Percentiles rank a stretch among this genome's conserved stretches.
Evolutionary conservation across 495 filamentous ascomycete genomes (phyloP).

Genomic region (Penicillium antarcticum): DNA sequence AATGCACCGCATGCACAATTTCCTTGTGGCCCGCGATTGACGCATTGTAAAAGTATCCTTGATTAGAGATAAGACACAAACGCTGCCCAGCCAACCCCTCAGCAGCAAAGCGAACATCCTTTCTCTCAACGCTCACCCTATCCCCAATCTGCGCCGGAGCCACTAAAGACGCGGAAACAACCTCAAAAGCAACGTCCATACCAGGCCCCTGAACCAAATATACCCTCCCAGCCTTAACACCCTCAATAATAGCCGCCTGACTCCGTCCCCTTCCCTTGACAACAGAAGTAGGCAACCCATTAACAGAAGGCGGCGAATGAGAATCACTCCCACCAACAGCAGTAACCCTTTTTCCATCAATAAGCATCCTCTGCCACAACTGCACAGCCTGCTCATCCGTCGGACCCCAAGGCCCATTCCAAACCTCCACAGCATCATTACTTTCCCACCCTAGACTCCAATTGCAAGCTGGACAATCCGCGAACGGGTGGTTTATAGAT

Average conservation of each 20-base stretch:
- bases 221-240: neutral
- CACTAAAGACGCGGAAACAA: too few relatives aligned
- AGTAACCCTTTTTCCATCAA: neutral
- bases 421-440: conserved; percentile 3
- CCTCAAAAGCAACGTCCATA: neutral
- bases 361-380: neutral
- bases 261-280: neutral
- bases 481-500: conserved; percentile 3
- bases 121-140: too few relatives aligned
- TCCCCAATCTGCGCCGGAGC: too few relatives aligned
- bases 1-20: too few relatives aligned
- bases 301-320: neutral
- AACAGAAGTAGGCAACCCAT: conserved; percentile 1
- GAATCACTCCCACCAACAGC: conserved; percentile 4
- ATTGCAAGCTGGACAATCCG: neutral
- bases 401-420: neutral
- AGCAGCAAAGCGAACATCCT: neutral
- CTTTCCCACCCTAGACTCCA: conserved; percentile 2
- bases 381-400: conserved; percentile 1
- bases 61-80: neutral
- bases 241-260: conserved; percentile 1
- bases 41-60: neutral
- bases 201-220: conserved; percentile 1
- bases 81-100: neutral
- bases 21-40: neutral